Conservation (phyloP, 2,329 filamentous ascomycete species). For the Arthroderma sp. region DNA sequence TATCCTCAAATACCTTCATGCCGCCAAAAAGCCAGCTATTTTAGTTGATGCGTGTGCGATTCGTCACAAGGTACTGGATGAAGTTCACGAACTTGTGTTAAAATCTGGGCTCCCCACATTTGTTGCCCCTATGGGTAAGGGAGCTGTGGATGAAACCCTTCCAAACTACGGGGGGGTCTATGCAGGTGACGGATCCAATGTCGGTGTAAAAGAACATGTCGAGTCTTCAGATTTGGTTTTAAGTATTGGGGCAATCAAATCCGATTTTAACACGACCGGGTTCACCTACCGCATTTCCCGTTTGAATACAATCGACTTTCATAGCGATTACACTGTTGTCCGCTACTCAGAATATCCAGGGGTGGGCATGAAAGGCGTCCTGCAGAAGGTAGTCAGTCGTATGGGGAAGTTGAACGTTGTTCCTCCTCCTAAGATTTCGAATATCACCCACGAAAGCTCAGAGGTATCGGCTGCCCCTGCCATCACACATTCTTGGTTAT, state of each 20-base stretch:
- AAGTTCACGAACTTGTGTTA: constrained; percentile 57
- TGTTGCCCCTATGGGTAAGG: constrained; percentile 76
- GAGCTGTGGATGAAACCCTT: constrained; percentile 61
- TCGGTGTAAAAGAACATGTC: constrained; percentile 27
- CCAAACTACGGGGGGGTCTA: constrained; percentile 68
- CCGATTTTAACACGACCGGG: constrained; percentile 45
- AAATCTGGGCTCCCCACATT: constrained; percentile 66
- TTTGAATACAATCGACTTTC: constrained; percentile 68
- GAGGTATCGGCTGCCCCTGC: constrained; percentile 19
- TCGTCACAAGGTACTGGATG: constrained; percentile 56
- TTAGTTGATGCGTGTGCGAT: constrained; percentile 71
- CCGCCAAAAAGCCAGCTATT: constrained; percentile 59
- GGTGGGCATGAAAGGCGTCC: constrained; percentile 63
- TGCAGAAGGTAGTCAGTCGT: constrained; percentile 54
- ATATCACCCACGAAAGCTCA: constrained; percentile 31
- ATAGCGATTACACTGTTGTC: constrained; percentile 59
- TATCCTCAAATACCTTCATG: constrained; percentile 55
- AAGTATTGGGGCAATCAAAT: constrained; percentile 27
- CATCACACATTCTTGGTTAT: constrained; percentile 39
- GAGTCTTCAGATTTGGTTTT: constrained; percentile 29
- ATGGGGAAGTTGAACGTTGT: constrained; percentile 44
- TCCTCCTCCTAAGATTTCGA: constrained; percentile 41
- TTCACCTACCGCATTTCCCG: constrained; percentile 70
- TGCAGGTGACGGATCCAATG: constrained; percentile 58
- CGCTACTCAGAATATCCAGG: constrained; percentile 67